A percentile compares a stretch with the other conserved stretches of the same genome.
phyloP scores from a whole-genome alignment of 495 filamentous ascomycete species.

The Penicillium chermesinum region DNA sequence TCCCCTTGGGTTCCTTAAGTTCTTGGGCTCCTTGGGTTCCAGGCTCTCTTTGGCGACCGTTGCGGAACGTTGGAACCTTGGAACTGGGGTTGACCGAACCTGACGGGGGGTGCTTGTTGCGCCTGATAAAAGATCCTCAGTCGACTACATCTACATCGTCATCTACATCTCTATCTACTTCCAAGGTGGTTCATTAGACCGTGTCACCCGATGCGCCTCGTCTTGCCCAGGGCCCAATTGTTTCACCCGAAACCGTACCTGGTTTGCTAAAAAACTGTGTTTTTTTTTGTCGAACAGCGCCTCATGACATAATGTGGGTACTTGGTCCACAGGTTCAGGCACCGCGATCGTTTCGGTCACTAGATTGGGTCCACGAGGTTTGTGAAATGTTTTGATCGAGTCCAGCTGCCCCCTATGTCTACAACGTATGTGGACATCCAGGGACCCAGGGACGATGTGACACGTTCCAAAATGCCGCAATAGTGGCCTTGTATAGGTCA shows the following conservation, averaged over 20 bases:
- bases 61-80: too few species aligned
- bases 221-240: not conserved
- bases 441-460: too few species aligned
- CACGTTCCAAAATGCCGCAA: too few species aligned
- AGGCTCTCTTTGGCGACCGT: too few species aligned
- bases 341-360: not conserved
- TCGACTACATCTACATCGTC: not conserved
- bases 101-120: not conserved
- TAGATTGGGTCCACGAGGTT: not conserved
- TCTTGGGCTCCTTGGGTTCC: not conserved
- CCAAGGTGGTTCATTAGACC: too few species aligned
- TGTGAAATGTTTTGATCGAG: not conserved
- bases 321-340: not conserved
- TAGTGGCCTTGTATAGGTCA: too few species aligned
- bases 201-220: not conserved
- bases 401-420: too few species aligned
- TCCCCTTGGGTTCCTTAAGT: too few species aligned
- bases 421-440: too few species aligned
- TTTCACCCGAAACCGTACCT: not conserved
- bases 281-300: not conserved
- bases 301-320: not conserved
- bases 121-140: not conserved
- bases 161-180: too few species aligned
- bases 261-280: too few species aligned
- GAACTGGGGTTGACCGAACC: not conserved